These are phyloP conservation scores for Epichloe hybrida DNA, from an alignment of 2,329 filamentous ascomycete genomes.

Conservation along the genomic window DNA sequence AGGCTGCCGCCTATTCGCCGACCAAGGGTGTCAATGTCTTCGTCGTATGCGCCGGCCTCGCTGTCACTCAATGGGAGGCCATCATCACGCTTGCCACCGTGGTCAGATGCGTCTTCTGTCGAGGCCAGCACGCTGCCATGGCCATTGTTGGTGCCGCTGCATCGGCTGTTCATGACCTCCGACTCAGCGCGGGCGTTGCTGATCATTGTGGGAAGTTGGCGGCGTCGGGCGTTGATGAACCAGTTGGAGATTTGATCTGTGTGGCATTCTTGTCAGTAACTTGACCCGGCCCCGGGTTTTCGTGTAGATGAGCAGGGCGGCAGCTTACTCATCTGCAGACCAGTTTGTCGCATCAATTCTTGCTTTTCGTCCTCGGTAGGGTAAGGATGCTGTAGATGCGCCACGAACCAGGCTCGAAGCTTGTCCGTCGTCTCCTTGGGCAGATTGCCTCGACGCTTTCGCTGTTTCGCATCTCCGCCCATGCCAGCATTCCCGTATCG, in stretches of 20 bases:
- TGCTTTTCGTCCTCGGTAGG: slow-evolving; percentile 82
- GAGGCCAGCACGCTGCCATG: slow-evolving; percentile 25
- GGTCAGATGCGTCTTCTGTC: slow-evolving; percentile 19
- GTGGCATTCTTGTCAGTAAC: slow-evolving; percentile 6
- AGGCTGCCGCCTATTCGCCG: slow-evolving; percentile 21
- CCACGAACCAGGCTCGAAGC: slow-evolving; percentile 64
- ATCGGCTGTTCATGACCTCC: slow-evolving; percentile 29
- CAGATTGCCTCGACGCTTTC: slow-evolving; percentile 66
- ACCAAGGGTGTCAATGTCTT: slow-evolving; percentile 23
- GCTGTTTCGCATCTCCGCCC: slow-evolving; percentile 33
- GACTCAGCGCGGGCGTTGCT: slow-evolving; percentile 40
- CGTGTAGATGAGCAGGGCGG: not conserved
- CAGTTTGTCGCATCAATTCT: slow-evolving; percentile 61
- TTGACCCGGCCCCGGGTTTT: not conserved
- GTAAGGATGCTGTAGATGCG: slow-evolving; percentile 70
- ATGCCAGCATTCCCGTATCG: slow-evolving; percentile 26
- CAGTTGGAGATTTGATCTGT: slow-evolving; percentile 65
- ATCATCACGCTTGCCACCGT: slow-evolving; percentile 17
- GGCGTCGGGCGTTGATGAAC: slow-evolving; percentile 66
- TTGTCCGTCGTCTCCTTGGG: slow-evolving; percentile 84
- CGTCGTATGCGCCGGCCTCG: slow-evolving; percentile 31
- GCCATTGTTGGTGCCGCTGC: slow-evolving; percentile 1
- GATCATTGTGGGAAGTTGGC: slow-evolving; percentile 48
- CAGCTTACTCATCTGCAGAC: slow-evolving; percentile 62
- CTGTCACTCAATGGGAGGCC: slow-evolving; percentile 32